Base-by-base conservation (phyloP, 2,329 filamentous ascomycete genomes). In the Neoscytalidium dimidiatum region DNA sequence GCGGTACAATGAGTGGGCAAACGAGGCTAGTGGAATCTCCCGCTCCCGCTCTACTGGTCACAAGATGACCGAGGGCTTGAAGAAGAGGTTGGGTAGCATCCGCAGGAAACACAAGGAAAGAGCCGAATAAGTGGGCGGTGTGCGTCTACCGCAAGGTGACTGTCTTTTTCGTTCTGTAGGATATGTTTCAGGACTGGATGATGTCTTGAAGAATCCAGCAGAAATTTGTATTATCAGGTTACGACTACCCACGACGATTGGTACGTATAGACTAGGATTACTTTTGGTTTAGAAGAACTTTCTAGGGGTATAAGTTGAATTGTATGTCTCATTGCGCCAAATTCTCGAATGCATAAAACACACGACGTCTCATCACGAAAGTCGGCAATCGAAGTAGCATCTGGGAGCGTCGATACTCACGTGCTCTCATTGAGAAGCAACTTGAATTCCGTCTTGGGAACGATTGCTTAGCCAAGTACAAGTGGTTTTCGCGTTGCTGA, bases 81-180 rank as follows among this genome's bases (percentile, higher is more conserved):
- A 81, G 77, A 82, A 78, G 75, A 74, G 81, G 26, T 77, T 83
- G 52, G 80, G 80, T 51, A 82, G 79, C 69, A 69, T 83, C 58
- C 76, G 80, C 65, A 77, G 75, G 66, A 76, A 72, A 70, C 71
- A 70, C 52, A 65, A 61, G 31, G 64, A 65, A 35, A 44, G 56
- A 26, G 28, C 38, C 11, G 56, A 44, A 2, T 60, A 60, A 33
- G 56, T 26, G 26, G 1, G 13, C 17, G 14, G 3, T 17, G 4
- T 23, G 8, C 3, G 13, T 21, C 11, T 43, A 17, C 3, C 3
- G 8, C 4, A 33, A 14, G 28, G 7, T 13, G 4, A 21, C 21
- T 29, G 5, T n/a, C 33, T 60, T 7, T n/a, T 60, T 29, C 44
- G 33, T 58, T 29, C 33, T 60, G 41, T 60, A 60, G 26, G 41